These are phyloP conservation scores for Darksidea phi DNA, from an alignment of 495 filamentous ascomycete species.

Conservation along the genomic window DNA sequence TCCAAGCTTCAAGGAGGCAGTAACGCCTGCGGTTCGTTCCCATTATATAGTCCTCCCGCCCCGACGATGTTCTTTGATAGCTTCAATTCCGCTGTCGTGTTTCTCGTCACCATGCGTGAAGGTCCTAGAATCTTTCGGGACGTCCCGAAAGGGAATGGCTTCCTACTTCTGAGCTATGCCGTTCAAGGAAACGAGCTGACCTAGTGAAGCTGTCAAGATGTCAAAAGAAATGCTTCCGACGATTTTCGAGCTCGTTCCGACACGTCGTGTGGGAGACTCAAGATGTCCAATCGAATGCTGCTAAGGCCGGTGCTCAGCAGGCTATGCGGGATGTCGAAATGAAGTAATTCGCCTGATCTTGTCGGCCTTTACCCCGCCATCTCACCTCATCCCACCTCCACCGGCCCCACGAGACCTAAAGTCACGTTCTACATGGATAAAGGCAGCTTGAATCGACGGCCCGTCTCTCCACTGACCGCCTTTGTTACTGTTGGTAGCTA, in stretches of 20 bases:
- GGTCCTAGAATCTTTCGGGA: background rate
- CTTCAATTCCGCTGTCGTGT: slow-evolving; percentile 1
- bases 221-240: slow-evolving; percentile 5
- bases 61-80: background rate
- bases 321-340: background rate
- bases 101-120: background rate
- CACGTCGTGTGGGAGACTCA: too few relatives aligned
- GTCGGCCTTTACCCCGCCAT: slow-evolving; percentile 11
- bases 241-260: background rate
- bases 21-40: background rate
- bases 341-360: slow-evolving; percentile 6
- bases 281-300: slow-evolving; percentile 1
- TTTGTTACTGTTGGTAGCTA: slow-evolving; percentile 7
- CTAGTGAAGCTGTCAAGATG: background rate
- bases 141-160: slow-evolving; percentile 7
- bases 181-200: background rate
- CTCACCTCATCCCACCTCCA: slow-evolving; percentile 1
- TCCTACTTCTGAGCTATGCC: background rate
- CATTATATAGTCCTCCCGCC: slow-evolving; percentile 12
- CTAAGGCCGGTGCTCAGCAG: background rate
- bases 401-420: background rate
- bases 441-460: slow-evolving; percentile 34
- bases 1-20: background rate
- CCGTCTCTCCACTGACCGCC: slow-evolving; percentile 32
- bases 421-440: slow-evolving; percentile 15